Conservation (phyloP, 768 basidiomycete genomes). For the Pisolithus sp. region DNA sequence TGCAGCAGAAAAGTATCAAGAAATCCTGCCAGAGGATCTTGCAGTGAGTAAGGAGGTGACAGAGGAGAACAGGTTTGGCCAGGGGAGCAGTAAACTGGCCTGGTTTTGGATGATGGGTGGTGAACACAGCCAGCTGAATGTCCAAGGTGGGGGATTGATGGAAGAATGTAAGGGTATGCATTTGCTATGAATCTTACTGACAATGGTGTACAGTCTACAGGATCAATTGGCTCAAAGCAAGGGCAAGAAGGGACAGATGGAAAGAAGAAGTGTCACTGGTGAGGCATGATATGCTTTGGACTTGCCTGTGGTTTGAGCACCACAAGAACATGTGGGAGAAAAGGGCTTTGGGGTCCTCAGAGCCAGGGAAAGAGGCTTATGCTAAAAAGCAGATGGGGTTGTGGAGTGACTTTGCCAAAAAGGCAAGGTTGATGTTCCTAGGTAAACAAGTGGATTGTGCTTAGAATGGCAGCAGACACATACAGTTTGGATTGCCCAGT, state of each 20-base stretch:
- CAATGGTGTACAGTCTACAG: conserved; percentile 3
- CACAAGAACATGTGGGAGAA: too few relatives aligned
- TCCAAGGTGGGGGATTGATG: background rate
- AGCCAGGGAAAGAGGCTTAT: too few relatives aligned
- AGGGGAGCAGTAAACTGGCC: background rate
- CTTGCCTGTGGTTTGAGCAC: conserved; percentile 5
- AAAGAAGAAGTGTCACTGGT: conserved; percentile 12
- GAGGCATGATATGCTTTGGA: conserved; percentile 16
- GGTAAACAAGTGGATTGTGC: too few relatives aligned
- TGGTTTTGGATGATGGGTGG: too few relatives aligned
- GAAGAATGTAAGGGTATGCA: background rate
- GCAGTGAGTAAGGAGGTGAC: background rate
- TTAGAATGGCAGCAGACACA: too few relatives aligned
- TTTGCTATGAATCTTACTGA: background rate
- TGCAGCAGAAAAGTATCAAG: background rate
- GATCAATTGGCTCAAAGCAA: conserved; percentile 8
- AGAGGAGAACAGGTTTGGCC: background rate
- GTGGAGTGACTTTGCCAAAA: too few relatives aligned
- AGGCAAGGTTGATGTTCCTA: too few relatives aligned
- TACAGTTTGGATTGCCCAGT: too few relatives aligned
- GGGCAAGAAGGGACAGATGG: conserved; percentile 13
- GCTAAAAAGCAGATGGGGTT: too few relatives aligned
- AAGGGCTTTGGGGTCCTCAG: too few relatives aligned
- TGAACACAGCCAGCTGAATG: background rate
- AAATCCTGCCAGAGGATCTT: background rate